Conservation (phyloP, 2,329 filamentous ascomycete species). For the Apiospora marii region DNA sequence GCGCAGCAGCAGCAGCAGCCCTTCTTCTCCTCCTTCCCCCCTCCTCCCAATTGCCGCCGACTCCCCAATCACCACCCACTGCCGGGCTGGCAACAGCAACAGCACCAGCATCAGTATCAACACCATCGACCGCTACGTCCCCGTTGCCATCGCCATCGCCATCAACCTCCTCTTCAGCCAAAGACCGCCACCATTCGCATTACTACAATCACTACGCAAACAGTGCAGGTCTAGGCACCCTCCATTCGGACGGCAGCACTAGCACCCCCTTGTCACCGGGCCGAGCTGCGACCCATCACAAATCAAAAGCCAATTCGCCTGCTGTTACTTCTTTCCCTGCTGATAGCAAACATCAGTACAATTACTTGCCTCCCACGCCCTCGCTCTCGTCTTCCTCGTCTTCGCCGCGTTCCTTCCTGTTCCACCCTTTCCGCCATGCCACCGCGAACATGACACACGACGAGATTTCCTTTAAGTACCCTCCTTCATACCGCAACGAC, state of each 20-base stretch:
- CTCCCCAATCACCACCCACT: conserved; percentile 20
- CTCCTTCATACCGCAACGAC: conserved; percentile 50
- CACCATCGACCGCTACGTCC: conserved; percentile 11
- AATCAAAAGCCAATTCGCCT: conserved; percentile 15
- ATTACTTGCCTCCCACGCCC: conserved; percentile 19
- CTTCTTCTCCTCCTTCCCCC: neutral
- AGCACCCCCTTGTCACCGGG: conserved; percentile 20
- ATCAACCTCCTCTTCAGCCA: conserved; percentile 9
- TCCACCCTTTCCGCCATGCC: conserved; percentile 21
- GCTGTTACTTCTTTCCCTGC: conserved; percentile 11
- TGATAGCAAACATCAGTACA: conserved; percentile 17
- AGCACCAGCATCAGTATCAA: conserved; percentile 12
- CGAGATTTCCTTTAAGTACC: conserved; percentile 23
- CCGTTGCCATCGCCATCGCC: conserved; percentile 10
- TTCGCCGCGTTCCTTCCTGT: conserved; percentile 12
- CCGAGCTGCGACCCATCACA: conserved; percentile 14
- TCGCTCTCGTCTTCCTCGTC: conserved; percentile 16
- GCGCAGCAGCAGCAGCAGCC: conserved; percentile 6
- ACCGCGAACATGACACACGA: conserved; percentile 23
- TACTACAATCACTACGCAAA: conserved; percentile 19
- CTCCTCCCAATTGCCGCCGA: conserved; percentile 15
- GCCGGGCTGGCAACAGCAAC: conserved; percentile 8
- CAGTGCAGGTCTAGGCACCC: neutral
- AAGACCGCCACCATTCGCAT: conserved; percentile 10
- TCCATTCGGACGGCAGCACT: conserved; percentile 13